Percentiles rank a stretch among this genome's conserved stretches.
Evolutionary conservation across 106 monocot genomes (phyloP).

Genomic region (Dioscorea dumetorum): DNA sequence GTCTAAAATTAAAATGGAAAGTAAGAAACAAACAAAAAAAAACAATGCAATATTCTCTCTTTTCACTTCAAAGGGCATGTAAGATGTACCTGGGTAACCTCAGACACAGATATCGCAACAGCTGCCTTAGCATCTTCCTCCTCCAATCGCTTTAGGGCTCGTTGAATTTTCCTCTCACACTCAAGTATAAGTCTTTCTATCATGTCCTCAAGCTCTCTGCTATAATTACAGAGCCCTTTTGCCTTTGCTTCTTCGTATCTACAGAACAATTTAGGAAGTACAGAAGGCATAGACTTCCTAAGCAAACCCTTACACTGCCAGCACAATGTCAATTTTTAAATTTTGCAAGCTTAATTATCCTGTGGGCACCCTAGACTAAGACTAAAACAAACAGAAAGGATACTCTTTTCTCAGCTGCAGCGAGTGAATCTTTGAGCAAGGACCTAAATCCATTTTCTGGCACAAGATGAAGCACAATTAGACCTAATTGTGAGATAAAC

Average conservation of each 20-base stretch:
- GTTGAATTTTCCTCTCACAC: constrained; percentile 93
- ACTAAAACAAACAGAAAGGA: constrained; percentile 1
- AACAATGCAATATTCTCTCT: background rate
- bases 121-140: constrained; percentile 96
- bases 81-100: constrained; percentile 69
- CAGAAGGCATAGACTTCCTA: background rate
- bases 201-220: constrained; percentile 76
- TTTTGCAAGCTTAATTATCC: background rate
- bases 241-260: constrained; percentile 89
- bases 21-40: background rate
- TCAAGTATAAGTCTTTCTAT: constrained; percentile 90
- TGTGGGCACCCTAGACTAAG: background rate
- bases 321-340: background rate
- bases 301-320: background rate
- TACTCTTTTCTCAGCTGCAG: constrained; percentile 20
- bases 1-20: constrained; percentile 33
- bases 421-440: constrained; percentile 15
- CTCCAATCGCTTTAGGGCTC: constrained; percentile 81
- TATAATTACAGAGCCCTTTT: constrained; percentile 67
- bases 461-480: background rate
- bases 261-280: constrained; percentile 18
- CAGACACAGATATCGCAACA: constrained; percentile 86
- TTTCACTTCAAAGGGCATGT: background rate
- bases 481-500: too few relatives aligned
- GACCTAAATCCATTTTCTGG: constrained; percentile 22